A percentile compares a stretch with the other conserved stretches of the same genome.
phyloP scores from a whole-genome alignment of 441 rosid genomes.

The Geranium incanum region DNA sequence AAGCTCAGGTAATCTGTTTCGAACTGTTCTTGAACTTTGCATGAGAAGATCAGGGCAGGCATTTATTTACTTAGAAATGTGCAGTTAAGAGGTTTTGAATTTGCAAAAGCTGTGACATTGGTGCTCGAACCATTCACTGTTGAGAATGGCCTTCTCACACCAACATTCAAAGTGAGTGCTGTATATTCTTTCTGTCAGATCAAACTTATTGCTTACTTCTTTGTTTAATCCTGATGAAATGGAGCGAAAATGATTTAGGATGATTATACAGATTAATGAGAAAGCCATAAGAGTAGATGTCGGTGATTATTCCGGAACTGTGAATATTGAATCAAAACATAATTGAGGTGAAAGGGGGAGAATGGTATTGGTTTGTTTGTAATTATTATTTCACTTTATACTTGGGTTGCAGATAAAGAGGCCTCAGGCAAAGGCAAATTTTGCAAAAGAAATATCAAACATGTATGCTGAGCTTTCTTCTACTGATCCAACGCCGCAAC shows the following conservation, averaged over 20 bases:
- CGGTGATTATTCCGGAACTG: not conserved
- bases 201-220: not conserved
- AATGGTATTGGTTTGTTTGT: no score
- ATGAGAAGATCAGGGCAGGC: not conserved
- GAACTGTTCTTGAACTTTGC: constrained; percentile 3
- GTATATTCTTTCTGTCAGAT: not conserved
- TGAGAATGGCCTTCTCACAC: constrained; percentile 85
- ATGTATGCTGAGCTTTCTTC: constrained; percentile 68
- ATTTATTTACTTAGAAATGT: constrained; percentile 2
- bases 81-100: constrained; percentile 96
- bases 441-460: constrained; percentile 49
- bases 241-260: not conserved
- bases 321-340: not conserved
- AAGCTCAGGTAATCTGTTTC: constrained; percentile 59
- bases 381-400: not conserved
- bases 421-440: constrained; percentile 85
- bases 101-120: constrained; percentile 75
- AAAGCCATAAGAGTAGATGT: no score
- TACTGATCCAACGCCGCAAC: constrained; percentile 31
- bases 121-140: constrained; percentile 69
- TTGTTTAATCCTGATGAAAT: not conserved
- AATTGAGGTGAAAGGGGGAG: not conserved
- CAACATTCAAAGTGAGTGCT: constrained; percentile 75
- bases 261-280: no score
- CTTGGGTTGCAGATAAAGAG: constrained; percentile 60